Conservation (phyloP, 306 rosid species). For the Cicer yamashitae region DNA sequence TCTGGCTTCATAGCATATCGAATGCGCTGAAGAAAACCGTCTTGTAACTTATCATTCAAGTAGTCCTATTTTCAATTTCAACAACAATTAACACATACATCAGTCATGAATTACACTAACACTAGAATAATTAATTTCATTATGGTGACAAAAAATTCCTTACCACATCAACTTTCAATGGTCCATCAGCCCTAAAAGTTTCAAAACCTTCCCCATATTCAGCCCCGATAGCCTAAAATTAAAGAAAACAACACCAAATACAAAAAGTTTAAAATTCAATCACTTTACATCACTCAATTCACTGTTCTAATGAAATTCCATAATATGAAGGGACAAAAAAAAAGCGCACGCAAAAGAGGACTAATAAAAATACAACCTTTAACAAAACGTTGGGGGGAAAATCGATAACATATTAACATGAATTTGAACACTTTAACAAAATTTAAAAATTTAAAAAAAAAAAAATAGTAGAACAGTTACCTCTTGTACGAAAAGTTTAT, state of each 20-base stretch:
- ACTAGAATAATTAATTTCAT: not conserved
- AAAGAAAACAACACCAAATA: conserved; percentile 29
- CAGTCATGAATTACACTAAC: conserved; percentile 25
- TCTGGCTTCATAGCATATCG: conserved; percentile 99
- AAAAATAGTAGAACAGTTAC: conserved; percentile 48
- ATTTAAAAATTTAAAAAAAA: not conserved
- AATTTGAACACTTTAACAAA: conserved; percentile 21
- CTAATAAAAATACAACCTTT: conserved; percentile 30
- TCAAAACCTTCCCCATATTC: conserved; percentile 99
- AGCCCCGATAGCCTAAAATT: conserved; percentile 88
- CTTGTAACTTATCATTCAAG: conserved; percentile 92
- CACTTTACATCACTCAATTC: conserved; percentile 41
- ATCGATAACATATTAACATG: not conserved
- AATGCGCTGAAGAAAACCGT: conserved; percentile 89
- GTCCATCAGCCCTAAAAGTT: conserved; percentile 94
- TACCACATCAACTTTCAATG: conserved; percentile 93
- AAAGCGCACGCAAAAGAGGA: not conserved
- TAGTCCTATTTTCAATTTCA: conserved; percentile 74
- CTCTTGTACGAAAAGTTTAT: conserved; percentile 87
- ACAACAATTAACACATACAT: conserved; percentile 49
- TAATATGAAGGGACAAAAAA: not conserved
- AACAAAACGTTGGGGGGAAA: conserved; percentile 15
- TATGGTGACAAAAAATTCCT: conserved; percentile 44
- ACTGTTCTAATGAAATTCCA: conserved; percentile 34
- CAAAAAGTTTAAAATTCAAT: not conserved